phyloP scores from a whole-genome alignment of 2,329 filamentous ascomycete genomes.

The Pseudogymnoascus sp. region DNA sequence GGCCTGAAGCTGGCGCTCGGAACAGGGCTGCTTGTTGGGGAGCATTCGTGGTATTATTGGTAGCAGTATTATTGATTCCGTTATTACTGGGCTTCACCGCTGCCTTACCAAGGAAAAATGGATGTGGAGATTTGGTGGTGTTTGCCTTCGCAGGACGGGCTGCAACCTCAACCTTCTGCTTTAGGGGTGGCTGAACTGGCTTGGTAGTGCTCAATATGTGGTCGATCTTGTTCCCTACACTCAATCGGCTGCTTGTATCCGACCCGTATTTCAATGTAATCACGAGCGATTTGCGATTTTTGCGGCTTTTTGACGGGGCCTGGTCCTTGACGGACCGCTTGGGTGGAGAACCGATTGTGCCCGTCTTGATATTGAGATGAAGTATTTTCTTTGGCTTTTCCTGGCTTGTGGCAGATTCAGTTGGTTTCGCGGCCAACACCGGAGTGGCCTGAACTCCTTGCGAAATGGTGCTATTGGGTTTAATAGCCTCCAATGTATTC shows the following conservation, averaged over 20 bases:
- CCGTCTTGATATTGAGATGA: slow-evolving; percentile 50
- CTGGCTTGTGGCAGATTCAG: slow-evolving; percentile 11
- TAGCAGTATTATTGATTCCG: slow-evolving; percentile 16
- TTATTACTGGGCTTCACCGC: slow-evolving; percentile 22
- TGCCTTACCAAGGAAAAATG: slow-evolving; percentile 58
- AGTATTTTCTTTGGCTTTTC: slow-evolving; percentile 42
- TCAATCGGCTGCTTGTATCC: slow-evolving; percentile 36
- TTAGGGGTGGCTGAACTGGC: background rate
- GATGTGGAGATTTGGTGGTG: slow-evolving; percentile 37
- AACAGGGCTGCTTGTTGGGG: background rate
- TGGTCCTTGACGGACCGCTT: slow-evolving; percentile 20
- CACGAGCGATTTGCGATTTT: slow-evolving; percentile 34
- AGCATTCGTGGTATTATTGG: slow-evolving; percentile 30
- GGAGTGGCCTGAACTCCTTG: background rate
- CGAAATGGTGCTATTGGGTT: background rate
- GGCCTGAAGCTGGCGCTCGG: slow-evolving; percentile 15
- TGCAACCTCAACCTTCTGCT: slow-evolving; percentile 15
- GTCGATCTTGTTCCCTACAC: slow-evolving; percentile 53
- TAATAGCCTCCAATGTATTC: background rate
- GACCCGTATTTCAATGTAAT: slow-evolving; percentile 52
- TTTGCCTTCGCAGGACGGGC: background rate
- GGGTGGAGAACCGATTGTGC: slow-evolving; percentile 54
- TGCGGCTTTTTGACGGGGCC: slow-evolving; percentile 28
- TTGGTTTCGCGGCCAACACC: background rate
- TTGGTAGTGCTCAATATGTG: slow-evolving; percentile 42